Base-by-base conservation (phyloP, 73 alveolate genomes). In the Durusdinium trenchii region DNA sequence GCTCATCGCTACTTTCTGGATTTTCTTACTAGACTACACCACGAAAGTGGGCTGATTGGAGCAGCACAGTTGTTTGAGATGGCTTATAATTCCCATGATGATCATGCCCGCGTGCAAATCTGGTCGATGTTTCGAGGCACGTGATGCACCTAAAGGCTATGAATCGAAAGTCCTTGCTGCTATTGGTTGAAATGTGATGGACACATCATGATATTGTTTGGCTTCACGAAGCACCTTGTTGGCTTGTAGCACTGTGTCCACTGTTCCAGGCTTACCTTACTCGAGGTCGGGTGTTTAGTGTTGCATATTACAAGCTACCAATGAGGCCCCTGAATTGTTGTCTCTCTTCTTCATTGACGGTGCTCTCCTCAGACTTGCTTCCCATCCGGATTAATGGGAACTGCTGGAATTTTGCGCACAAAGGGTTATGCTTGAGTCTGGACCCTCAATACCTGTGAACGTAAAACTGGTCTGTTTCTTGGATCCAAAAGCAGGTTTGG, bases 101-200 rank as follows among this genome's bases (percentile, higher is more conserved):
- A 82, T 48, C 23, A 26, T 12, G 4, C 93, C 93, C 30, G 52
- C 18, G 32, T 82, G 93, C 0, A 73, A 82, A 35, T 48, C 48
- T 10, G 48, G 47, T 0, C 23, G 46, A 35, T 50, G 14, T 6
- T 47, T 6, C 0, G 93, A 82, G 2, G 93, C 69, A 82, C 46
- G 48, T 1, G 93, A 82, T 14, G 93, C 93, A 82, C 48, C 93
- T 7, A n/a, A 82, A 82, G 0, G 93, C 73, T 48, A 82, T 10
- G 3, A 82, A 50, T 0, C 73, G 14, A 26, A 47, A 7, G 38
- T 46, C 32, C 6, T 28, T 32, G 5, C 5, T 5, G n/a, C 47
- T 23, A 82, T 82, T 5, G 93, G 73, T 50, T 46, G 57, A 9
- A 82, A 3, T 36, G 46, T 3, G 50, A 82, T 16, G 51, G 40